Evolutionary conservation across 495 filamentous ascomycete species (phyloP).

Genomic region (Corynascus novoguineensis): DNA sequence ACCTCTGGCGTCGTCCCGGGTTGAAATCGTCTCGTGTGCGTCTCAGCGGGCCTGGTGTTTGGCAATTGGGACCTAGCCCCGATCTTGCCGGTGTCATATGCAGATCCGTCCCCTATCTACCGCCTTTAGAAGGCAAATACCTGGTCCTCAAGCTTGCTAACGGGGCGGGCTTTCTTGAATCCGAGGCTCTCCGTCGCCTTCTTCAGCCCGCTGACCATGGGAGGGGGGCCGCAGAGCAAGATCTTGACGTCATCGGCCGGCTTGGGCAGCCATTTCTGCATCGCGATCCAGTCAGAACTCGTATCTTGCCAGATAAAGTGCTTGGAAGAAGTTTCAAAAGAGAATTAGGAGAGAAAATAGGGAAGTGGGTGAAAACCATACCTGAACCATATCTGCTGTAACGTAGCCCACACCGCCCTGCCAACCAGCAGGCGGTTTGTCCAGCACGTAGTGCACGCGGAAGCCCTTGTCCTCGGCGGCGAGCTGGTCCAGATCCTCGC

Average conservation of each 20-base stretch:
- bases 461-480: slow-evolving; percentile 70
- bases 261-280: slow-evolving; percentile 67
- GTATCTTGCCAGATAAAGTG: too few species aligned
- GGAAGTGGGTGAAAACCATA: slow-evolving; percentile 34
- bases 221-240: slow-evolving; percentile 91
- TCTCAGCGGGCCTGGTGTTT: neutral
- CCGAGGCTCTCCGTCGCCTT: slow-evolving; percentile 85
- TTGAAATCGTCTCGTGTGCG: neutral
- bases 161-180: slow-evolving; percentile 82
- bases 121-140: slow-evolving; percentile 86
- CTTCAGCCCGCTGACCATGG: slow-evolving; percentile 97
- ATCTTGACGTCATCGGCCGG: slow-evolving; percentile 87
- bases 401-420: slow-evolving; percentile 87
- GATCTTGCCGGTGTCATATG: neutral
- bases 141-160: slow-evolving; percentile 96
- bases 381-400: slow-evolving; percentile 91
- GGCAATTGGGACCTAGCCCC: neutral
- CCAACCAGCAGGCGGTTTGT: slow-evolving; percentile 92
- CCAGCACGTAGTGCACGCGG: slow-evolving; percentile 87
- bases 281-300: neutral
- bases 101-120: neutral
- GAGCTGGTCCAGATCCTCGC: slow-evolving; percentile 80
- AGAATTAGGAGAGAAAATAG: neutral
- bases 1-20: neutral
- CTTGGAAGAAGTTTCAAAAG: too few species aligned